Conservation (phyloP, 148 eudicot species). For the Rhododendron williamsianum region DNA sequence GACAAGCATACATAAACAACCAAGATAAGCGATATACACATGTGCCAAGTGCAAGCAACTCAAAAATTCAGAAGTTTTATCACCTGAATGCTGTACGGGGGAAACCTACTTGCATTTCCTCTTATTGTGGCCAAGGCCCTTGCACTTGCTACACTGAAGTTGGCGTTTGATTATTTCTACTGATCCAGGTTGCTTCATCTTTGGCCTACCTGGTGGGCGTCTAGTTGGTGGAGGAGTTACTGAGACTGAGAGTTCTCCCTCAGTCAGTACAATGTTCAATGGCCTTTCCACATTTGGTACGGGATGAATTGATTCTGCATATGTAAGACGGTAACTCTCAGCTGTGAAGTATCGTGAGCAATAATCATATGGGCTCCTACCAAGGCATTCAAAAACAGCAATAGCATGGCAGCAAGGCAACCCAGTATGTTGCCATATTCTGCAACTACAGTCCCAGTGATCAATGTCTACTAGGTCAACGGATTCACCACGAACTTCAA, state of each 20-base stretch:
- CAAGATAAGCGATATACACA: not conserved
- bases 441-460: conserved; percentile 45
- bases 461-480: conserved; percentile 33
- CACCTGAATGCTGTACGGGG: not conserved
- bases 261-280: conserved; percentile 17
- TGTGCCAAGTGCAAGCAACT: not conserved
- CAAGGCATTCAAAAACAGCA: conserved; percentile 32
- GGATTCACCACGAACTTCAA: conserved; percentile 41
- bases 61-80: not conserved
- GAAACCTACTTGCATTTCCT: conserved; percentile 35
- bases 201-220: conserved; percentile 45
- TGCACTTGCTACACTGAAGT: conserved; percentile 57
- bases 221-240: conserved; percentile 38
- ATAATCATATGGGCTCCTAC: conserved; percentile 38
- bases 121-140: conserved; percentile 56
- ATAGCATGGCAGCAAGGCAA: conserved; percentile 54
- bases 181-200: conserved; percentile 29
- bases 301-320: conserved; percentile 40
- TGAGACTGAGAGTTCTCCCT: conserved; percentile 11
- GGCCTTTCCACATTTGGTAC: conserved; percentile 23
- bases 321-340: conserved; percentile 36
- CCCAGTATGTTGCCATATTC: conserved; percentile 44
- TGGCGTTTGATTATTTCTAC: conserved; percentile 35
- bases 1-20: not conserved
- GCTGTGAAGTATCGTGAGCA: conserved; percentile 39